These are phyloP conservation scores for Boletus rufocinnamomeus DNA, from an alignment of 768 basidiomycete genomes.

Conservation along the genomic window DNA sequence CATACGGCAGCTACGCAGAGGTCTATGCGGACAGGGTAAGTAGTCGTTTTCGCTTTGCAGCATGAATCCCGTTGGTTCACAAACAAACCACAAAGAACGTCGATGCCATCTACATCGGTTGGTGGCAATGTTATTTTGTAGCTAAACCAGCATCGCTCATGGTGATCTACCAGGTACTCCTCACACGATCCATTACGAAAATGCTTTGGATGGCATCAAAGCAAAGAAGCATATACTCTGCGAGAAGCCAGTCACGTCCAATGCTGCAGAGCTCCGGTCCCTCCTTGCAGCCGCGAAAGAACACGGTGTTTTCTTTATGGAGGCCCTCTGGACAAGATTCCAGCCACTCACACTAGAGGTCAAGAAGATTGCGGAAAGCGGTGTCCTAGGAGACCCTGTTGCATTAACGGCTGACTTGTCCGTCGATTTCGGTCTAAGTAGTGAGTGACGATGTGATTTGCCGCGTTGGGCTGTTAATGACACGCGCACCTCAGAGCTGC, in stretches of 20 bases:
- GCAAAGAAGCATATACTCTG: constrained; percentile 85
- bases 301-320: constrained; percentile 86
- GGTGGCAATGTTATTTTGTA: constrained; percentile 5
- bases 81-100: constrained; percentile 50
- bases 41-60: constrained; percentile 5
- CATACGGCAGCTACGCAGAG: constrained; percentile 72
- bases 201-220: constrained; percentile 72
- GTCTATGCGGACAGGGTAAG: constrained; percentile 70
- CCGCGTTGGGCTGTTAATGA: background rate
- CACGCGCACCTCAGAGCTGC: constrained; percentile 48
- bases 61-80: constrained; percentile 1
- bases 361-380: constrained; percentile 61
- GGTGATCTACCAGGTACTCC: constrained; percentile 62
- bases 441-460: constrained; percentile 38
- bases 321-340: constrained; percentile 88
- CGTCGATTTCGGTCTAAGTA: constrained; percentile 62
- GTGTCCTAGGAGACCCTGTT: constrained; percentile 64
- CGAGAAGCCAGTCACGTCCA: constrained; percentile 86
- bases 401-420: constrained; percentile 77
- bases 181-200: constrained; percentile 80
- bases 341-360: constrained; percentile 68
- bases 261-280: constrained; percentile 71
- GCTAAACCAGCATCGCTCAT: constrained; percentile 2
- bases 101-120: constrained; percentile 76
- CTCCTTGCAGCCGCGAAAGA: constrained; percentile 75